These are phyloP conservation scores for Stachybotrys chartarum DNA, from an alignment of 2,329 filamentous ascomycete species.

Conservation along the genomic window DNA sequence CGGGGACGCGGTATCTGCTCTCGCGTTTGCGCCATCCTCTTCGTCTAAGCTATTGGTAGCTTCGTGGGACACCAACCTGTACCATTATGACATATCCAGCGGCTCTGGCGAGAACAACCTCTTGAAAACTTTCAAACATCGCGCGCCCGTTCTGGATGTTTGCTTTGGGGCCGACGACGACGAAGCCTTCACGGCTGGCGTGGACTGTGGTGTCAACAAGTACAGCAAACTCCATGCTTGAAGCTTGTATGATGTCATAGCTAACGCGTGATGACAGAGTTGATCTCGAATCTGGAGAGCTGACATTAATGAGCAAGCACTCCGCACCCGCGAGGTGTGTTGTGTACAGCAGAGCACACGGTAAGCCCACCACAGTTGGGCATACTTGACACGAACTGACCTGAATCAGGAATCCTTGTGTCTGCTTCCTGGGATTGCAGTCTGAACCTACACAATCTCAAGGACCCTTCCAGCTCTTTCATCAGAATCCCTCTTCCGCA, in stretches of 20 bases:
- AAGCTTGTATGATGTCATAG: background rate
- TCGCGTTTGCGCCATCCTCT: conserved; percentile 77
- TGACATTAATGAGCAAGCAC: conserved; percentile 73
- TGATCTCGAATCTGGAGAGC: conserved; percentile 63
- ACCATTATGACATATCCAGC: conserved; percentile 72
- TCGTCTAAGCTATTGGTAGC: conserved; percentile 75
- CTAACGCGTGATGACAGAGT: conserved; percentile 33
- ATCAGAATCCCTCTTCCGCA: conserved; percentile 66
- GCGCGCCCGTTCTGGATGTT: conserved; percentile 81
- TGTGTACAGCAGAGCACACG: conserved; percentile 70
- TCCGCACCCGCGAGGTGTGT: conserved; percentile 73
- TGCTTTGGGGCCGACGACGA: conserved; percentile 81
- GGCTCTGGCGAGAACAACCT: conserved; percentile 48
- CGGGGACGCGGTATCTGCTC: conserved; percentile 76
- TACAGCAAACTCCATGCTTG: conserved; percentile 22
- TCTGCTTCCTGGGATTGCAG: conserved; percentile 93
- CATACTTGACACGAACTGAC: conserved; percentile 7
- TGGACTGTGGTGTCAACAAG: conserved; percentile 82
- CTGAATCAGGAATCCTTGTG: conserved; percentile 58
- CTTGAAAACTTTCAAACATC: conserved; percentile 68
- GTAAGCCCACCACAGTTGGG: conserved; percentile 29
- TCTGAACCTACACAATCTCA: conserved; percentile 72
- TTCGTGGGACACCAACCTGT: conserved; percentile 90
- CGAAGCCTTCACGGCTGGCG: conserved; percentile 77
- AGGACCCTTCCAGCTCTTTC: conserved; percentile 42